These are phyloP conservation scores for Plenodomus tracheiphilus DNA, from an alignment of 2,329 filamentous ascomycete genomes.

Conservation along the genomic window DNA sequence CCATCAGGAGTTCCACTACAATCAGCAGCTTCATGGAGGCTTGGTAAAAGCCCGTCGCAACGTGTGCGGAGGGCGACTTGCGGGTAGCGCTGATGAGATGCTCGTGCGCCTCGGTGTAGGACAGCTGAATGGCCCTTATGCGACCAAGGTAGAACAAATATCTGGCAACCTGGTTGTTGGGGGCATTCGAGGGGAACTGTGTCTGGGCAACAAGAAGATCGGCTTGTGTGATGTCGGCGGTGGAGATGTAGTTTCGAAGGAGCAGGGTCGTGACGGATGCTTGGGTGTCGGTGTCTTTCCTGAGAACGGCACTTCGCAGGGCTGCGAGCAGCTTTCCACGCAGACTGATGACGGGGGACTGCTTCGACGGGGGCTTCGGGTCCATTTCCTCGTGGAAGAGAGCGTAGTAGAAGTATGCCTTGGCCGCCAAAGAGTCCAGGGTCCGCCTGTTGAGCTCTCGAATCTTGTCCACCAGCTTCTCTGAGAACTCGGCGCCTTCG, in stretches of 20 bases:
- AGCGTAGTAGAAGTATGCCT: slow-evolving; percentile 97
- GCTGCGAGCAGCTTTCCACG: slow-evolving; percentile 84
- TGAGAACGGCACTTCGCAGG: slow-evolving; percentile 89
- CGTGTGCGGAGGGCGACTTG: slow-evolving; percentile 88
- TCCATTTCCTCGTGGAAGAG: slow-evolving; percentile 91
- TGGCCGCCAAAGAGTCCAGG: slow-evolving; percentile 88
- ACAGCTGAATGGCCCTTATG: slow-evolving; percentile 93
- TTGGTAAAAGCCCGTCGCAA: slow-evolving; percentile 92
- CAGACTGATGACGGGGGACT: slow-evolving; percentile 83
- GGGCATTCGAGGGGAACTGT: slow-evolving; percentile 88
- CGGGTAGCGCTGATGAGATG: slow-evolving; percentile 90
- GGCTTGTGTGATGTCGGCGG: slow-evolving; percentile 94
- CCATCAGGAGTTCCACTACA: slow-evolving; percentile 96
- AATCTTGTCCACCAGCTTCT: slow-evolving; percentile 79
- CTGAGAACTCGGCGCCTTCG: slow-evolving; percentile 82
- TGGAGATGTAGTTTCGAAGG: slow-evolving; percentile 92
- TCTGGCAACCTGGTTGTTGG: slow-evolving; percentile 96
- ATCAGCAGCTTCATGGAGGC: slow-evolving; percentile 95
- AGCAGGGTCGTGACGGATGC: slow-evolving; percentile 93
- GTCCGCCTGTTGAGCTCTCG: slow-evolving; percentile 90
- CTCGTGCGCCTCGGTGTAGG: slow-evolving; percentile 95
- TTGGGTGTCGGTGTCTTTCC: slow-evolving; percentile 97
- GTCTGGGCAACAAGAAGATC: slow-evolving; percentile 95
- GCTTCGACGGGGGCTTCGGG: slow-evolving; percentile 84
- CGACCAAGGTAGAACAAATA: slow-evolving; percentile 97